Conservation (phyloP, 768 basidiomycete species). For the Boletellus ananiceps region DNA sequence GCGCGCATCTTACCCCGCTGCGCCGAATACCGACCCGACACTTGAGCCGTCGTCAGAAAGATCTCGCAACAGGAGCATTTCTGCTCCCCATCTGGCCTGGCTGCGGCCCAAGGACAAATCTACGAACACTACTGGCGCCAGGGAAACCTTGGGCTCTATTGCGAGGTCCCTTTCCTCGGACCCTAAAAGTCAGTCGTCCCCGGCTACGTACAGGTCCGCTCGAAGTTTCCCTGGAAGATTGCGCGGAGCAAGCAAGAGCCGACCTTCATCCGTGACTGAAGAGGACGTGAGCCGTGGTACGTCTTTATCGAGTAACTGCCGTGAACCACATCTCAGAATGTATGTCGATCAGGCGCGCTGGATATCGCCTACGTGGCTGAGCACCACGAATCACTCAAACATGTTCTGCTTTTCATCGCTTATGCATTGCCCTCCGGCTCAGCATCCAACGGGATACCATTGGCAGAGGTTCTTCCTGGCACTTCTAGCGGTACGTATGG, state of each 20-base stretch:
- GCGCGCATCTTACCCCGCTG: constrained; percentile 19
- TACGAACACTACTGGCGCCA: constrained; percentile 4
- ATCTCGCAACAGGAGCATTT: constrained; percentile 47
- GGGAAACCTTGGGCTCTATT: constrained; percentile 6
- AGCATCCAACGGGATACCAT: constrained; percentile 42
- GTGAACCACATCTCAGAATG: constrained; percentile 1
- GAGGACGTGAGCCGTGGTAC: constrained; percentile 15
- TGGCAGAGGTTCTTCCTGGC: constrained; percentile 60
- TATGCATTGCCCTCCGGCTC: constrained; percentile 7
- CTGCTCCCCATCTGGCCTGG: constrained; percentile 60
- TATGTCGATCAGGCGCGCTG: constrained; percentile 24
- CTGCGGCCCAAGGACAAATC: constrained; percentile 35
- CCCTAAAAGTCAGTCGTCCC: constrained; percentile 1
- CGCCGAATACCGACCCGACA: constrained; percentile 1
- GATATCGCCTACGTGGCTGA: constrained; percentile 60
- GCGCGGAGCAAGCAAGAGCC: constrained; percentile 19
- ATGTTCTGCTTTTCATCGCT: constrained; percentile 71
- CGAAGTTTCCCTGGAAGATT: constrained; percentile 22
- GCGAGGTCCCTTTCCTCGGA: constrained; percentile 19
- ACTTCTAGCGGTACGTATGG: constrained; percentile 37
- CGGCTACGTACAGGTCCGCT: constrained; percentile 8
- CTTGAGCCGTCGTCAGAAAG: constrained; percentile 21
- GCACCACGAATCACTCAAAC: constrained; percentile 81
- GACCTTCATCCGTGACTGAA: constrained; percentile 11
- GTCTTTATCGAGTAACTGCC: not conserved